Evolutionary conservation across 768 basidiomycete genomes (phyloP).

Genomic region (Gautieria morchelliformis): DNA sequence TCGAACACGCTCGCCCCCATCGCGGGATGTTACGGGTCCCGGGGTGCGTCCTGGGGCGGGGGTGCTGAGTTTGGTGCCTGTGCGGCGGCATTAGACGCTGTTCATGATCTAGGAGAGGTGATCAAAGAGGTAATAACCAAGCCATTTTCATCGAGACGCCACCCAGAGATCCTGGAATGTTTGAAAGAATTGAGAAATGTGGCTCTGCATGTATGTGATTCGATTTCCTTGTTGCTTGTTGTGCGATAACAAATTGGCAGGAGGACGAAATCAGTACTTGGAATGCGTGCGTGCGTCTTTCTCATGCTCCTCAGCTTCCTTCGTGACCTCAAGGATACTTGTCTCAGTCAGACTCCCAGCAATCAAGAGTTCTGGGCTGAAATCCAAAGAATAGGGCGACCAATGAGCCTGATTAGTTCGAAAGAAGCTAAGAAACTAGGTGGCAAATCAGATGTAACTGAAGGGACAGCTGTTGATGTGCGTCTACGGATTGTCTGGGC

Average conservation of each 20-base stretch:
- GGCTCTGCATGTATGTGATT: constrained; percentile 42
- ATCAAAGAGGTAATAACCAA: constrained; percentile 58
- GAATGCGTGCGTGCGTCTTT: constrained; percentile 53
- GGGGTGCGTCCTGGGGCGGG: no score
- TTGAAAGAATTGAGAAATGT: constrained; percentile 56
- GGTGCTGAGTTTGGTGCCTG: no score
- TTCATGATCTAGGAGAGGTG: constrained; percentile 66
- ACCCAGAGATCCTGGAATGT: constrained; percentile 64
- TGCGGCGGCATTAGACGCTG: no score
- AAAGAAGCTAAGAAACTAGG: constrained; percentile 53
- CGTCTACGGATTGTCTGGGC: constrained; percentile 11
- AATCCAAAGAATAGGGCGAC: constrained; percentile 34
- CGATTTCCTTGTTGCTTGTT: neutral
- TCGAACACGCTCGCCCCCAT: no score
- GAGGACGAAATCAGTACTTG: constrained; percentile 80
- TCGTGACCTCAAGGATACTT: constrained; percentile 44
- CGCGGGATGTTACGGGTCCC: no score
- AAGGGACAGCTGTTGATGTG: constrained; percentile 47
- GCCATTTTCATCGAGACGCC: constrained; percentile 63
- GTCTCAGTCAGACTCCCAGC: constrained; percentile 39
- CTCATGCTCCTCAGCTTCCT: constrained; percentile 41
- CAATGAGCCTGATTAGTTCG: constrained; percentile 51
- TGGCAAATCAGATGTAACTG: constrained; percentile 46
- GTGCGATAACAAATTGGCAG: constrained; percentile 22
- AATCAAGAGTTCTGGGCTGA: constrained; percentile 62